Percentiles rank a stretch among this genome's conserved stretches.
These are phyloP conservation scores for Monosporozyma siamensis DNA, from an alignment of 805 yeast species.

Conservation along the genomic window DNA sequence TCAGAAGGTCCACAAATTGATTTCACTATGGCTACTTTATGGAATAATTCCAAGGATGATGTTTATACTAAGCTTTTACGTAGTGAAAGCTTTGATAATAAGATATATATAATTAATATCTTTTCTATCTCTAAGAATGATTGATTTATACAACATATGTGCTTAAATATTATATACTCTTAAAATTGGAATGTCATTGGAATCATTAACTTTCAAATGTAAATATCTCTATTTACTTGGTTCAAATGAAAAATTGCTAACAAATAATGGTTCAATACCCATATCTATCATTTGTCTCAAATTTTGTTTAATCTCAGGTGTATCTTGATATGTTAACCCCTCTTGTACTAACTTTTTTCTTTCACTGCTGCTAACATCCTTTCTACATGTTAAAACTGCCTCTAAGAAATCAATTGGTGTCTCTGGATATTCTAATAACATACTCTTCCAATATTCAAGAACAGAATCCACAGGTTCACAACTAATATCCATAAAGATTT, in stretches of 20 bases:
- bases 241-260: background rate
- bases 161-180: background rate
- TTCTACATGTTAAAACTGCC: slow-evolving; percentile 44
- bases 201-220: background rate
- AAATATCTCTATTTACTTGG: background rate
- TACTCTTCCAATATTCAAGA: slow-evolving; percentile 48
- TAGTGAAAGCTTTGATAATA: slow-evolving; percentile 7
- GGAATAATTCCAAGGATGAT: slow-evolving; percentile 54
- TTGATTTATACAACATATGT: slow-evolving; percentile 4
- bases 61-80: slow-evolving; percentile 31
- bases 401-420: slow-evolving; percentile 64
- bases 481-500: slow-evolving; percentile 49
- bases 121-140: slow-evolving; percentile 25
- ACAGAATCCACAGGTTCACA: slow-evolving; percentile 40
- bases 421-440: slow-evolving; percentile 61
- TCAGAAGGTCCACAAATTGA: background rate
- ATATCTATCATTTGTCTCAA: slow-evolving; percentile 5
- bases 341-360: slow-evolving; percentile 11
- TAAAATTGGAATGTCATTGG: background rate
- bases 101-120: slow-evolving; percentile 24
- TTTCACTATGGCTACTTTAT: slow-evolving; percentile 39
- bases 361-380: slow-evolving; percentile 29
- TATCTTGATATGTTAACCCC: slow-evolving; percentile 7
- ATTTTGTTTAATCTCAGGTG: slow-evolving; percentile 6
- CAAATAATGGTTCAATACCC: slow-evolving; percentile 2